Conservation (phyloP, 2,329 filamentous ascomycete species). For the Trichophyton equinum region DNA sequence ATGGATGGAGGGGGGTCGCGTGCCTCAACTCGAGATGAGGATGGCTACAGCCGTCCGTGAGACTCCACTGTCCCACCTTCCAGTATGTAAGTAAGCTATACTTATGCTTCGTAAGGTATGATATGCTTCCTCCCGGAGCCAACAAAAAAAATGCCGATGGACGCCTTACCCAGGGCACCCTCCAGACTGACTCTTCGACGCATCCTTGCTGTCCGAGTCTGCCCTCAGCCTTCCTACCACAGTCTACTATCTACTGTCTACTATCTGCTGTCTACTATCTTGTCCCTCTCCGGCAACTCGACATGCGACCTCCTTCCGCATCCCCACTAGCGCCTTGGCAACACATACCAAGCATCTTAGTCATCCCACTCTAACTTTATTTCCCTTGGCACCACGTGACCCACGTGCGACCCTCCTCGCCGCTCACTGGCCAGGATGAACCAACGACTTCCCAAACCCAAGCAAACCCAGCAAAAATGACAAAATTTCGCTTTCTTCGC, state of each 20-base stretch:
- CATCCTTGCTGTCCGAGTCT: no score
- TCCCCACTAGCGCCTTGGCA: background rate
- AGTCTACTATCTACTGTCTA: background rate
- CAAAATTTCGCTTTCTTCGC: background rate
- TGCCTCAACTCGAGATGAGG: background rate
- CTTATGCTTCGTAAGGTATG: no score
- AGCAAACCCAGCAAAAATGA: background rate
- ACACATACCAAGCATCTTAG: background rate
- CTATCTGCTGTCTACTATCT: no score
- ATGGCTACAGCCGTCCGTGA: background rate
- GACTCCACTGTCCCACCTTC: background rate
- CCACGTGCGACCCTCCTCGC: background rate
- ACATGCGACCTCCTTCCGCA: background rate
- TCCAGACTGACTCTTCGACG: no score
- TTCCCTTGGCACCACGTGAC: background rate
- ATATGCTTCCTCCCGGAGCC: background rate
- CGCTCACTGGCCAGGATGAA: background rate
- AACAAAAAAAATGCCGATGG: background rate
- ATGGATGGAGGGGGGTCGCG: background rate
- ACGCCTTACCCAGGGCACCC: no score
- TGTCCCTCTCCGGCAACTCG: background rate
- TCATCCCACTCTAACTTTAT: background rate
- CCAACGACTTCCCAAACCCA: background rate
- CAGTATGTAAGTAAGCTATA: background rate
- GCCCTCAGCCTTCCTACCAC: background rate